These are phyloP conservation scores for Gonapodya sp. DNA, from an alignment of 192 early-diverging fungal genomes.

Conservation along the genomic window DNA sequence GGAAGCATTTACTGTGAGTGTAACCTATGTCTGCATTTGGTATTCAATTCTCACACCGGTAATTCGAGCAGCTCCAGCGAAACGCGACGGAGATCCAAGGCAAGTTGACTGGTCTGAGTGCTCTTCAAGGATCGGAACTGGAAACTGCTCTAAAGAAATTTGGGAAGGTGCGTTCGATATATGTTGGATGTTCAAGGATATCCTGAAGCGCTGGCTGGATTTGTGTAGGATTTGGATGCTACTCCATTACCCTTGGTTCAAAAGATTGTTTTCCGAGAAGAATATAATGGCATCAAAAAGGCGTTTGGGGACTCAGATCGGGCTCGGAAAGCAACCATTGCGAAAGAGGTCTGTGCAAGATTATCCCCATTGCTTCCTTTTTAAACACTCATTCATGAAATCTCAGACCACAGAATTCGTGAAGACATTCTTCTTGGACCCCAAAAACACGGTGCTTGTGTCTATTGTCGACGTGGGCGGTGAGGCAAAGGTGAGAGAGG, in stretches of 20 bases:
- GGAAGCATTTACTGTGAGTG: conserved; percentile 52
- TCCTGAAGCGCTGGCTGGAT: neutral
- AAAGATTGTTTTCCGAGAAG: conserved; percentile 66
- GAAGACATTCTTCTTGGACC: conserved; percentile 58
- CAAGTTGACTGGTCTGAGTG: conserved; percentile 49
- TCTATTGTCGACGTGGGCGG: conserved; percentile 57
- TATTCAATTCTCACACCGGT: no score
- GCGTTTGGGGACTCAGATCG: conserved; percentile 81
- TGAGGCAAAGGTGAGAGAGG: conserved; percentile 54
- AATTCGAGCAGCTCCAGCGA: conserved; percentile 38
- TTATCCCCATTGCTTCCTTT: neutral
- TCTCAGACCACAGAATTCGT: conserved; percentile 61
- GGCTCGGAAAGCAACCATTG: conserved; percentile 70
- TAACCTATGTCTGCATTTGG: neutral
- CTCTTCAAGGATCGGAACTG: conserved; percentile 47
- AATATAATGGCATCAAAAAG: conserved; percentile 68
- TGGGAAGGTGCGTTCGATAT: conserved; percentile 33
- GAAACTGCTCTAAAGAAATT: conserved; percentile 71
- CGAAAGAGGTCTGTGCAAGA: conserved; percentile 50
- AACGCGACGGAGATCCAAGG: conserved; percentile 57
- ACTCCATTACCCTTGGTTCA: conserved; percentile 66
- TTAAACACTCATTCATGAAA: neutral
- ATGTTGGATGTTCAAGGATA: neutral
- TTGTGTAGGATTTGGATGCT: conserved; percentile 55
- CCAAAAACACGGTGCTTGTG: conserved; percentile 47